These are phyloP conservation scores for Microdochium nivale DNA, from an alignment of 2,329 filamentous ascomycete genomes.

Conservation along the genomic window DNA sequence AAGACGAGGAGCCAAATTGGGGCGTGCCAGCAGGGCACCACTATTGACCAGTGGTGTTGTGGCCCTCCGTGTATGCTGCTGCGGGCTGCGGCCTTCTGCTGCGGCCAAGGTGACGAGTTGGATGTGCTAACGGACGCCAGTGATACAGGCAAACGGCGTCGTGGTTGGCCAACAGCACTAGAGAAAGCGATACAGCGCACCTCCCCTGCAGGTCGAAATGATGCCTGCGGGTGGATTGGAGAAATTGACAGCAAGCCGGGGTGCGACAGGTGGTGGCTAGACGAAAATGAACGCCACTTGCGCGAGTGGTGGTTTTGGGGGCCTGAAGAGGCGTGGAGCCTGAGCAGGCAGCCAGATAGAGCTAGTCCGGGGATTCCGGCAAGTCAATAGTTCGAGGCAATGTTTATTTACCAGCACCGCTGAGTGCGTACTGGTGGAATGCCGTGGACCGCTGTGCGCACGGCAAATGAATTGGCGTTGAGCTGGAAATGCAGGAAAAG, in stretches of 20 bases:
- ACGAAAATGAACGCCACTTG: neutral
- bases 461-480: no score
- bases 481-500: no score
- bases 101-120: neutral
- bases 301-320: neutral
- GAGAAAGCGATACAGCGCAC: neutral
- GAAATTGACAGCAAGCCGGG: neutral
- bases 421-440: neutral
- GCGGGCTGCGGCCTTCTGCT: neutral
- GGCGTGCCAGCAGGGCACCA: neutral
- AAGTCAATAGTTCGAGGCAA: neutral
- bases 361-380: neutral
- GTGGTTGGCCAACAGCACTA: neutral
- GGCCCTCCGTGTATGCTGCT: neutral
- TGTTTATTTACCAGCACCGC: neutral
- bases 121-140: neutral
- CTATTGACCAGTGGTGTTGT: neutral
- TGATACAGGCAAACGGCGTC: neutral
- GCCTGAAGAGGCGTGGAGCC: neutral
- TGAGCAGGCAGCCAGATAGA: neutral
- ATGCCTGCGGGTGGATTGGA: neutral
- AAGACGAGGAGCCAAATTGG: neutral
- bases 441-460: neutral
- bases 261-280: neutral
- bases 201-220: neutral